Conservation (phyloP, 768 basidiomycete species). For the Suillus variegatus region DNA sequence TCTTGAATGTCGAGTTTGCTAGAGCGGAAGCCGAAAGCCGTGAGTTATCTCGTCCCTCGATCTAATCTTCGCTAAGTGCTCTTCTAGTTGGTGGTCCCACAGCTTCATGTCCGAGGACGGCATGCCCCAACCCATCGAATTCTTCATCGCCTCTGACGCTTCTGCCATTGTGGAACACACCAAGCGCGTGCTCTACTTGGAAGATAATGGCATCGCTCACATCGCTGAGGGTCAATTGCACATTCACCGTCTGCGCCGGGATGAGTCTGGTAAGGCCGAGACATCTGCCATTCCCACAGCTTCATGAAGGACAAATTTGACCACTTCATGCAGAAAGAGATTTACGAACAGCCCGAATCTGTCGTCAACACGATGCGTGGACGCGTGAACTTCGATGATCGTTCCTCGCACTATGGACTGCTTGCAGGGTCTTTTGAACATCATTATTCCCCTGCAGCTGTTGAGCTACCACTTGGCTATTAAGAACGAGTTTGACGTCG, state of each 20-base stretch:
- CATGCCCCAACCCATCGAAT: conserved; percentile 97
- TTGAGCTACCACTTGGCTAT: conserved; percentile 96
- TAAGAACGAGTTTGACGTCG: conserved; percentile 95
- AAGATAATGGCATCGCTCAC: conserved; percentile 99
- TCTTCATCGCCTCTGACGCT: conserved; percentile 98
- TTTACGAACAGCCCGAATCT: conserved; percentile 98
- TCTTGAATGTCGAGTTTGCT: conserved; percentile 96
- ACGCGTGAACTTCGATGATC: conserved; percentile 94
- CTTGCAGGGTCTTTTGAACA: conserved; percentile 93
- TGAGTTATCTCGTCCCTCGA: conserved; percentile 28
- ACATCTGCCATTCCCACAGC: conserved; percentile 63
- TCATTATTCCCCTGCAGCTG: conserved; percentile 95
- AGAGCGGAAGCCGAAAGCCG: conserved; percentile 58
- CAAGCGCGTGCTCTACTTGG: conserved; percentile 96
- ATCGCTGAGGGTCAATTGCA: conserved; percentile 96
- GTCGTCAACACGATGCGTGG: conserved; percentile 99
- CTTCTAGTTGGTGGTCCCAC: conserved; percentile 67
- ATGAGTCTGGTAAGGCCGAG: conserved; percentile 67
- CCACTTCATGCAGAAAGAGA: conserved; percentile 99
- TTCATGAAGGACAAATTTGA: conserved; percentile 99
- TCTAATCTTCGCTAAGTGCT: conserved; percentile 4
- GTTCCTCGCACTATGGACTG: conserved; percentile 95
- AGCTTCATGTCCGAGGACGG: conserved; percentile 99
- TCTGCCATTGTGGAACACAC: conserved; percentile 97
- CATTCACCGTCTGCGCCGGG: conserved; percentile 95